Percentiles rank a stretch among this genome's conserved stretches.
These are phyloP conservation scores for Arabis alpina DNA, from an alignment of 345 rosid species.

Conservation along the genomic window DNA sequence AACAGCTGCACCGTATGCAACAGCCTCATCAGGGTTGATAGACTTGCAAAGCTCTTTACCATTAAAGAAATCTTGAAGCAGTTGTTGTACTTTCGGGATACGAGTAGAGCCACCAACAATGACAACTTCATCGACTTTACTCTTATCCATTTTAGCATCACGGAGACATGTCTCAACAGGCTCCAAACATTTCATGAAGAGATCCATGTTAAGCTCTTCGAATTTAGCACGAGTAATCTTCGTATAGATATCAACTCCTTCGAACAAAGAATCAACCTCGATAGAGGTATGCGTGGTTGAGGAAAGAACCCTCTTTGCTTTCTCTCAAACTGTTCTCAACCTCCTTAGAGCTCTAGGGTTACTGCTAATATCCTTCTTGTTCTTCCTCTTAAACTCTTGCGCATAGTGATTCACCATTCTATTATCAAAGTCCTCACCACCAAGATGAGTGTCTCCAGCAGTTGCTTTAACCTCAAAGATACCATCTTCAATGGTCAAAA, in stretches of 20 bases:
- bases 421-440: slow-evolving; percentile 73
- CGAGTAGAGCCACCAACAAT: slow-evolving; percentile 51
- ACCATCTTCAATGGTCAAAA: slow-evolving; percentile 66
- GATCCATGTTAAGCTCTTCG: slow-evolving; percentile 49
- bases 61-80: slow-evolving; percentile 46
- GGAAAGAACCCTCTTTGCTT: slow-evolving; percentile 65
- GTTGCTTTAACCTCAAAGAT: slow-evolving; percentile 69
- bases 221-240: slow-evolving; percentile 47
- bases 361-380: slow-evolving; percentile 63
- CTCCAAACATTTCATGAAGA: slow-evolving; percentile 49
- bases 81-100: slow-evolving; percentile 48
- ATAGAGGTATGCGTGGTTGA: slow-evolving; percentile 50
- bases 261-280: slow-evolving; percentile 47
- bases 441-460: slow-evolving; percentile 73
- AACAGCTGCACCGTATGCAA: slow-evolving; percentile 50
- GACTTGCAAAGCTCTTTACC: slow-evolving; percentile 51
- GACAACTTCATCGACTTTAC: slow-evolving; percentile 42
- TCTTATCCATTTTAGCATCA: slow-evolving; percentile 48
- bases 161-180: slow-evolving; percentile 46
- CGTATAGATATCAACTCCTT: slow-evolving; percentile 47
- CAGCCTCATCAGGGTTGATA: slow-evolving; percentile 50
- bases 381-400: slow-evolving; percentile 66
- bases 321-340: slow-evolving; percentile 48
- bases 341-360: slow-evolving; percentile 65
- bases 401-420: slow-evolving; percentile 69